Conservation (phyloP, 179 eudicot genomes). For the Corrigiola litoralis region DNA sequence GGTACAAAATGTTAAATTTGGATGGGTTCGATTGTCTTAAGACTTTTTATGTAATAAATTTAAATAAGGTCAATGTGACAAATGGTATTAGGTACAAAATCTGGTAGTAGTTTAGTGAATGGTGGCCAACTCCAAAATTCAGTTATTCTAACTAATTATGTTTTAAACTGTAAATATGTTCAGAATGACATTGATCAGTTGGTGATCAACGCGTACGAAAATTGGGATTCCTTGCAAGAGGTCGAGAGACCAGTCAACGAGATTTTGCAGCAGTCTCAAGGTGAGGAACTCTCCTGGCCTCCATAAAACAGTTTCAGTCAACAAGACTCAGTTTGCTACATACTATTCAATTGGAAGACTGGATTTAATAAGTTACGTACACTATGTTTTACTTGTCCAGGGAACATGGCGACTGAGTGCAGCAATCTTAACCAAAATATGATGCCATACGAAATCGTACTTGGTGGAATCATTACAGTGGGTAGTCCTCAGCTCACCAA, state of each 20-base stretch:
- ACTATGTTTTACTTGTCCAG: not conserved
- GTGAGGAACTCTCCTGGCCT: slow-evolving; percentile 13
- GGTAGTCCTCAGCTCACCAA: not conserved
- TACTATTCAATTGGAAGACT: not conserved
- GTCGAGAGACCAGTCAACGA: slow-evolving; percentile 31
- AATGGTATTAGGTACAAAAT: too few species aligned
- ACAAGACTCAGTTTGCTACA: not conserved
- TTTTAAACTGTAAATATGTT: not conserved
- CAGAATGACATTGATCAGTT: slow-evolving; percentile 16
- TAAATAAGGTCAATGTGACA: too few species aligned
- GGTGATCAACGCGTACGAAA: slow-evolving; percentile 44
- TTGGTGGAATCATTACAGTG: not conserved
- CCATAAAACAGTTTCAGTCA: not conserved
- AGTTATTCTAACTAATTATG: too few species aligned
- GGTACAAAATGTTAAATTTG: too few species aligned
- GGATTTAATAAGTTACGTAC: not conserved
- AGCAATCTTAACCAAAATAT: not conserved
- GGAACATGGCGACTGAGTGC: not conserved
- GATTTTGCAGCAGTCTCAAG: slow-evolving; percentile 39
- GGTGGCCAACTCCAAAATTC: too few species aligned
- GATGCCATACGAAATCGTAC: slow-evolving; percentile 2
- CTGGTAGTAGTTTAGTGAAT: too few species aligned
- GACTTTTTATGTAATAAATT: too few species aligned
- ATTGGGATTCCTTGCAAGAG: slow-evolving; percentile 53
- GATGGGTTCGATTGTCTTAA: too few species aligned